Conservation (phyloP, 805 yeast species). For the Clavispora santaluciae region DNA sequence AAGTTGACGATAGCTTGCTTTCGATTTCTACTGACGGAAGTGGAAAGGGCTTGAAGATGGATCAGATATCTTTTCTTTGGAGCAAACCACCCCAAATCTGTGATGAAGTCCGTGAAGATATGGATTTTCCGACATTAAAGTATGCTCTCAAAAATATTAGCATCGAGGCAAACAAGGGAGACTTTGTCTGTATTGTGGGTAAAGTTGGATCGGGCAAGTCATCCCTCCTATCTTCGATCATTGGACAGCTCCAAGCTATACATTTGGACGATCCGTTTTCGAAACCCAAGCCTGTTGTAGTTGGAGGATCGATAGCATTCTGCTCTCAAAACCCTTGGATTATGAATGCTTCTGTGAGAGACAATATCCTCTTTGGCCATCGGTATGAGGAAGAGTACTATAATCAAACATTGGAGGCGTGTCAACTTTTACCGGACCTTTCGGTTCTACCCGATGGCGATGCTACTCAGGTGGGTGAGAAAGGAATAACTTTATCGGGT, state of each 20-base stretch:
- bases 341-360: constrained; percentile 35
- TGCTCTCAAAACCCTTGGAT: constrained; percentile 41
- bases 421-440: constrained; percentile 33
- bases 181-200: constrained; percentile 14
- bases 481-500: constrained; percentile 39
- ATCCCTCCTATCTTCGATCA: constrained; percentile 10
- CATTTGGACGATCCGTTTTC: constrained; percentile 3
- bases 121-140: constrained; percentile 22
- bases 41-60: constrained; percentile 3
- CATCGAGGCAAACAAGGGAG: constrained; percentile 9
- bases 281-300: constrained; percentile 10
- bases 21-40: constrained; percentile 1
- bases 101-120: constrained; percentile 4
- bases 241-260: constrained; percentile 14
- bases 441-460: constrained; percentile 37
- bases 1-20: constrained; percentile 13
- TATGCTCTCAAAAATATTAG: constrained; percentile 10
- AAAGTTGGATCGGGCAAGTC: constrained; percentile 15
- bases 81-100: constrained; percentile 1
- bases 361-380: constrained; percentile 36
- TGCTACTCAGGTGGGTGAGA: constrained; percentile 40
- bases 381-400: constrained; percentile 27
- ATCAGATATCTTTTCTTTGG: constrained; percentile 13
- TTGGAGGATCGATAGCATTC: constrained; percentile 34
- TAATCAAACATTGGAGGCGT: constrained; percentile 30